These are phyloP conservation scores for Chondrus crispus DNA, from an alignment of 23 red algal genomes.

Conservation along the genomic window DNA sequence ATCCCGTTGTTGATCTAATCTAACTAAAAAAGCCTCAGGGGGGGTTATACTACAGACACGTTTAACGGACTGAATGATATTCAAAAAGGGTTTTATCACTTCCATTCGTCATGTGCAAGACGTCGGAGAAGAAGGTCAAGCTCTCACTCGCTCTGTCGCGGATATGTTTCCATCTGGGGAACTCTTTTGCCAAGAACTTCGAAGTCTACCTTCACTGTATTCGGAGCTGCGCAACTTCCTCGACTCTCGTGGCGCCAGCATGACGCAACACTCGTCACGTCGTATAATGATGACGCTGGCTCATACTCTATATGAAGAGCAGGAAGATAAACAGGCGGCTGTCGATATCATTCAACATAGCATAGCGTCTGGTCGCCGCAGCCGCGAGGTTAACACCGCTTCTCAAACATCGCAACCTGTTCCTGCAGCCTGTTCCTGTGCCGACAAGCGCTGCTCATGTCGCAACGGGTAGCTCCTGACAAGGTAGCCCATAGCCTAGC, in stretches of 20 bases:
- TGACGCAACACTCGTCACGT: background rate
- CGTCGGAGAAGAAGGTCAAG: background rate
- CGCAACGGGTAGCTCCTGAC: background rate
- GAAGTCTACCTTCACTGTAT: background rate
- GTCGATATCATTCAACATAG: background rate
- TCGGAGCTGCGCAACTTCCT: background rate
- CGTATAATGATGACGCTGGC: background rate
- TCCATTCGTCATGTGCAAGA: no score
- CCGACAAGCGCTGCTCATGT: no score
- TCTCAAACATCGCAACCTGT: background rate
- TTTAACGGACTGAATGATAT: background rate
- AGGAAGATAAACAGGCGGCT: background rate
- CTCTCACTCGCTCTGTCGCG: background rate
- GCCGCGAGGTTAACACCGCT: background rate
- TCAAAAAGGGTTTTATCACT: background rate
- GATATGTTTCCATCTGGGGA: background rate
- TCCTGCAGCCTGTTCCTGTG: background rate
- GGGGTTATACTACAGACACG: no score
- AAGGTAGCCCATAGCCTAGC: background rate
- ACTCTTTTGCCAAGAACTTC: constrained; percentile 1
- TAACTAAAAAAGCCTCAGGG: no score
- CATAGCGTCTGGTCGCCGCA: background rate
- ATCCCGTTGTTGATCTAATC: no score
- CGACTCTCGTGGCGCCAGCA: background rate
- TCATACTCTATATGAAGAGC: background rate